Conservation (phyloP, 2,329 filamentous ascomycete genomes). For the Chaetomiaceae sp. region DNA sequence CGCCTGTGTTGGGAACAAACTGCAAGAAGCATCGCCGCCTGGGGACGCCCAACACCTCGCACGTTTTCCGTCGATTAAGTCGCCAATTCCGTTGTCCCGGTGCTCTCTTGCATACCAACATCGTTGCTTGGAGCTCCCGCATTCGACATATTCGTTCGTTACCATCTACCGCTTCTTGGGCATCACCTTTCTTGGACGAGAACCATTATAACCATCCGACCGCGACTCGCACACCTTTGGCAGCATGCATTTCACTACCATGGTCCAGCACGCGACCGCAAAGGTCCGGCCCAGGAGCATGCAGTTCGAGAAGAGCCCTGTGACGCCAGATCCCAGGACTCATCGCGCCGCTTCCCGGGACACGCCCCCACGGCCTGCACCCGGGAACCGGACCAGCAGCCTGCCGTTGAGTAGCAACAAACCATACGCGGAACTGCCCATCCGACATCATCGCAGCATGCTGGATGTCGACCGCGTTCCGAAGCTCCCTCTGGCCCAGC, state of each 20-base stretch:
- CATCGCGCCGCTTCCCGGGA: conserved; percentile 19
- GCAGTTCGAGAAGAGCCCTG: conserved; percentile 42
- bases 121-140: conserved; percentile 31
- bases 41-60: conserved; percentile 17
- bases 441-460: conserved; percentile 48
- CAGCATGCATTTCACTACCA: conserved; percentile 39
- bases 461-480: conserved; percentile 48
- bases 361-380: conserved; percentile 23
- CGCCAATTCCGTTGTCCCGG: conserved; percentile 9
- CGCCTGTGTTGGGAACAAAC: conserved; percentile 17
- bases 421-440: conserved; percentile 30
- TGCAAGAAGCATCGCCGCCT: conserved; percentile 20
- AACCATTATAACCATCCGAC: conserved; percentile 29
- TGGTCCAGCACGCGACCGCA: conserved; percentile 37
- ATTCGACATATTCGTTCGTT: conserved; percentile 34
- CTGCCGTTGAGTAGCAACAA: conserved; percentile 29
- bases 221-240: conserved; percentile 13
- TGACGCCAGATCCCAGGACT: conserved; percentile 17
- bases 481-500: conserved; percentile 40
- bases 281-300: conserved; percentile 46
- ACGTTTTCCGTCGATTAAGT: conserved; percentile 11
- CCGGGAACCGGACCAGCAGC: conserved; percentile 34
- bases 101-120: conserved; percentile 24
- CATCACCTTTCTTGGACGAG: conserved; percentile 32
- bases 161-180: conserved; percentile 47